Conservation (phyloP, 495 filamentous ascomycete species). For the Hypoxylon lenormandii region DNA sequence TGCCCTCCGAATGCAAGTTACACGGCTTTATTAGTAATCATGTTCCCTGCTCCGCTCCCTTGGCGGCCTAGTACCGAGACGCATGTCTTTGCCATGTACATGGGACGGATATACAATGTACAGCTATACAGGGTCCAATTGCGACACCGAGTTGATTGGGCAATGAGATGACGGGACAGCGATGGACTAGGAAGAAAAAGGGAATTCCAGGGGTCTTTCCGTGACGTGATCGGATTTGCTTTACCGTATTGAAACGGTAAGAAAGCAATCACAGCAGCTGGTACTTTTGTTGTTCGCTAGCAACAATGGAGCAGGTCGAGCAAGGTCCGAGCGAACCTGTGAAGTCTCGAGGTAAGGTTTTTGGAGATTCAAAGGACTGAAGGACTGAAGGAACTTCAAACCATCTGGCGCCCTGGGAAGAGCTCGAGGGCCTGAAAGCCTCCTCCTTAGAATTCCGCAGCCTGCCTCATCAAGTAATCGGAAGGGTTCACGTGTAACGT, state of each 20-base stretch:
- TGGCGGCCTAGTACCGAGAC: conserved; percentile 37
- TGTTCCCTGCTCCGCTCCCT: conserved; percentile 8
- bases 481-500: neutral
- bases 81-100: conserved; percentile 20
- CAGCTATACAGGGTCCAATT: conserved; percentile 21
- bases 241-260: conserved; percentile 28
- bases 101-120: too few relatives aligned
- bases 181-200: conserved; percentile 28
- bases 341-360: conserved; percentile 5
- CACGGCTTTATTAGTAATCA: conserved; percentile 38
- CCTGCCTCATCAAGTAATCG: conserved; percentile 1
- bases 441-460: neutral
- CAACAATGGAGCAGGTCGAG: conserved; percentile 20
- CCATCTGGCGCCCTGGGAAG: too few relatives aligned
- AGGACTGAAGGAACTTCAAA: too few relatives aligned
- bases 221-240: conserved; percentile 29
- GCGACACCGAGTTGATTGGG: conserved; percentile 36
- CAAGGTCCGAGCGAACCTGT: conserved; percentile 23
- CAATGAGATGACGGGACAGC: conserved; percentile 38
- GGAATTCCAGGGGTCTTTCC: conserved; percentile 29
- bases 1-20: conserved; percentile 17
- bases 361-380: neutral
- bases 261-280: neutral
- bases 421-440: neutral
- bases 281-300: too few relatives aligned